A percentile compares a stretch with the other conserved stretches of the same genome.
These are phyloP conservation scores for Nothomitra cinnamomea DNA, from an alignment of 2,329 filamentous ascomycete species.

Conservation along the genomic window DNA sequence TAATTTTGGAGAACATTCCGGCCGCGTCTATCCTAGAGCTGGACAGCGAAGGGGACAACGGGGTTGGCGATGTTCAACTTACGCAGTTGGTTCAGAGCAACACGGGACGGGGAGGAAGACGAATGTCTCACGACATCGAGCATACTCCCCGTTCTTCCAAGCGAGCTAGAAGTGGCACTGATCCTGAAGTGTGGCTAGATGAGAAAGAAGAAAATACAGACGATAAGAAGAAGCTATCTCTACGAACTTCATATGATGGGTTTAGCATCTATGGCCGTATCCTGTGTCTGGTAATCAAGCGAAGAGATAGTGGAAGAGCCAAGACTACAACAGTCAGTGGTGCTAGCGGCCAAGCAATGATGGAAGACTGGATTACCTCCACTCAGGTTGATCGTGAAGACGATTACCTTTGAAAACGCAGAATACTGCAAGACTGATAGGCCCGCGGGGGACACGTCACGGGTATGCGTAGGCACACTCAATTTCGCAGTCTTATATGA, in stretches of 20 bases:
- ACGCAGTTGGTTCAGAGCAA: no score
- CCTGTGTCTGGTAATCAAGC: conserved; percentile 75
- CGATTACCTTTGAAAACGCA: not conserved
- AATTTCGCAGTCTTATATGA: no score
- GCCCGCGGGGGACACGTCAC: no score
- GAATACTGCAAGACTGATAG: not conserved
- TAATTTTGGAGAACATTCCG: conserved; percentile 15
- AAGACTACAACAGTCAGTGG: conserved; percentile 18
- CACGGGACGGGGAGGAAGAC: not conserved
- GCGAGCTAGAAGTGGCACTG: conserved; percentile 19
- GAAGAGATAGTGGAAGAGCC: conserved; percentile 37
- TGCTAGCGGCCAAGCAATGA: conserved; percentile 44
- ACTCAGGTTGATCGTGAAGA: conserved; percentile 36
- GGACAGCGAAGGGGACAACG: not conserved
- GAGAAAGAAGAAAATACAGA: conserved; percentile 23
- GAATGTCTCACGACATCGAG: not conserved
- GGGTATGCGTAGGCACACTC: no score
- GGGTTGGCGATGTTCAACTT: not conserved
- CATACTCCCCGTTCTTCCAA: not conserved
- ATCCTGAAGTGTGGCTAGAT: conserved; percentile 13
- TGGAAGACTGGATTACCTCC: conserved; percentile 73
- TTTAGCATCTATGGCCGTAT: conserved; percentile 93
- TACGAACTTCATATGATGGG: conserved; percentile 82
- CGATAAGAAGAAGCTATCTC: conserved; percentile 79
- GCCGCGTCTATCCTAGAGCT: not conserved